A percentile compares a stretch with the other conserved stretches of the same genome.
Conservation (phyloP, 2,329 filamentous ascomycete genomes). For the Talaromyces sp. region DNA sequence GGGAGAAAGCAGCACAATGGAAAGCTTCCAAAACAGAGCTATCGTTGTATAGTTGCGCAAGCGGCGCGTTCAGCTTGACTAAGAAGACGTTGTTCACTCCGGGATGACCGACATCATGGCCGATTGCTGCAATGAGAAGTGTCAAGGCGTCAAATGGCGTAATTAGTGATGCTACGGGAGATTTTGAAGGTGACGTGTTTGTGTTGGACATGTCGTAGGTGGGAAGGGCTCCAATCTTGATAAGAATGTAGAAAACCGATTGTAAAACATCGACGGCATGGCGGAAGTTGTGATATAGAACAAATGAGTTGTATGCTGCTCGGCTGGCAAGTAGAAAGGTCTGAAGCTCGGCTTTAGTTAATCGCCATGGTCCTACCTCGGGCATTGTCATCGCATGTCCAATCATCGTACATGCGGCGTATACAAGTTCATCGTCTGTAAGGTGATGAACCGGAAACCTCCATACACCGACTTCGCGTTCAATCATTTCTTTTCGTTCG, state of each 20-base stretch:
- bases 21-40: conserved; percentile 95
- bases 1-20: conserved; percentile 93
- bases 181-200: conserved; percentile 41
- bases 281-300: conserved; percentile 96
- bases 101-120: conserved; percentile 94
- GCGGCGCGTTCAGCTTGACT: conserved; percentile 82
- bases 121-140: conserved; percentile 90
- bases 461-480: conserved; percentile 71
- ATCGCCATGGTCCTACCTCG: conserved; percentile 74
- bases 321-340: conserved; percentile 84
- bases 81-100: conserved; percentile 98
- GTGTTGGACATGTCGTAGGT: conserved; percentile 52
- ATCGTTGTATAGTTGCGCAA: conserved; percentile 96
- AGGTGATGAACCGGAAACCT: conserved; percentile 86
- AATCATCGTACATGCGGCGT: conserved; percentile 82
- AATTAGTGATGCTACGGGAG: conserved; percentile 70
- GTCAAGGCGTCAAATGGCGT: conserved; percentile 83
- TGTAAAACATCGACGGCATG: conserved; percentile 96
- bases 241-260: conserved; percentile 84
- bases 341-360: conserved; percentile 75
- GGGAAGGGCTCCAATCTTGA: conserved; percentile 72
- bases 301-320: conserved; percentile 92
- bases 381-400: conserved; percentile 80
- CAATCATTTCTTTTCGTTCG: conserved; percentile 64
- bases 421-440: conserved; percentile 82